Percentiles rank a stretch among this genome's conserved stretches.
Evolutionary conservation across 2,329 filamentous ascomycete species (phyloP).

Genomic region (Monosporascus sp.): DNA sequence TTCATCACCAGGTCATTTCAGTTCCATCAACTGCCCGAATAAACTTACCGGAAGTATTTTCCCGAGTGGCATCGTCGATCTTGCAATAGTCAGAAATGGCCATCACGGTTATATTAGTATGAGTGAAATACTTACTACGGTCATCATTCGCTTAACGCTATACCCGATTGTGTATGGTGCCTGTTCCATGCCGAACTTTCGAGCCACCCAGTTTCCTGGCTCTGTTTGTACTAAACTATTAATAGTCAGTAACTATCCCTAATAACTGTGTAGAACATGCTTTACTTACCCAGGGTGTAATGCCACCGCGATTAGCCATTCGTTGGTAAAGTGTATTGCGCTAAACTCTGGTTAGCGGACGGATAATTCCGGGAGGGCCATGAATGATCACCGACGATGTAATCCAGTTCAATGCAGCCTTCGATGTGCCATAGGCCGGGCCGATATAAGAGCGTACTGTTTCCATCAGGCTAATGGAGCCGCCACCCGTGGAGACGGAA

Average conservation of each 20-base stretch:
- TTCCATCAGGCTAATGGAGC: slow-evolving; percentile 17
- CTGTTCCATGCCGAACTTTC: slow-evolving; percentile 10
- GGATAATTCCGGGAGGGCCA: neutral
- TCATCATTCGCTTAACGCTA: no score
- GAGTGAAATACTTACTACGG: no score
- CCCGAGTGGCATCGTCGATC: slow-evolving; percentile 3
- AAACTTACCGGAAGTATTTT: slow-evolving; percentile 3
- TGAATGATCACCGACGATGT: slow-evolving; percentile 12
- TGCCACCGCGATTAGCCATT: slow-evolving; percentile 7
- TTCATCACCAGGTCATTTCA: slow-evolving; percentile 1
- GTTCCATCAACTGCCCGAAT: neutral
- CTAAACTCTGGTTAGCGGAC: no score
- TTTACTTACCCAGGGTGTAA: slow-evolving; percentile 14
- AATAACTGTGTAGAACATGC: no score
- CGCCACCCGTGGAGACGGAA: slow-evolving; percentile 23
- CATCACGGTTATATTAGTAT: no score
- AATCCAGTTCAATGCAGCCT: slow-evolving; percentile 26
- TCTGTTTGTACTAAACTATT: slow-evolving; percentile 12
- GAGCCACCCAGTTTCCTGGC: slow-evolving; percentile 12
- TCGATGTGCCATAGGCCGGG: slow-evolving; percentile 25
- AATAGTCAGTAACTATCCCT: neutral
- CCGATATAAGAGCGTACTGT: slow-evolving; percentile 8
- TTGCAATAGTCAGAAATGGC: no score
- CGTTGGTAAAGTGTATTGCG: slow-evolving; percentile 12
- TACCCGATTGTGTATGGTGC: slow-evolving; percentile 11